Conservation (phyloP, 805 yeast genomes). For the Lipomyces chichibuensis region DNA sequence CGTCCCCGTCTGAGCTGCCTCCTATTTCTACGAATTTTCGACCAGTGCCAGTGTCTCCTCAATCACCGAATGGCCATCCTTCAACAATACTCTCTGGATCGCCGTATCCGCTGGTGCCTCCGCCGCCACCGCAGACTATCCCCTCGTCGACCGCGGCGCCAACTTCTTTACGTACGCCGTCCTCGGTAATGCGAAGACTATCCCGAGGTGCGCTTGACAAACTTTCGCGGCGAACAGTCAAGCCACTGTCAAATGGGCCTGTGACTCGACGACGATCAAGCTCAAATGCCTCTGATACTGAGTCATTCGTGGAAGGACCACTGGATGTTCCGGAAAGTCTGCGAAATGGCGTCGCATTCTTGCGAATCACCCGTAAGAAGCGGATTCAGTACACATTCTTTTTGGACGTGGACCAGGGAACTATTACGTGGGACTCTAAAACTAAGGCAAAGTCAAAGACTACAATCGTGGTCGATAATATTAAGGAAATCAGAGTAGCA, state of each 20-base stretch:
- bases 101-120: background rate
- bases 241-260: conserved; percentile 11
- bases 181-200: conserved; percentile 31
- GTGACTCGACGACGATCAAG: conserved; percentile 16
- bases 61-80: background rate
- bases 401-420: conserved; percentile 59
- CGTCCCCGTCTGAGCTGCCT: background rate
- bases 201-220: conserved; percentile 35
- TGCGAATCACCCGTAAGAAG: conserved; percentile 72
- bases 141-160: conserved; percentile 14
- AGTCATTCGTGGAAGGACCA: conserved; percentile 30
- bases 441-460: conserved; percentile 36
- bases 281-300: conserved; percentile 24
- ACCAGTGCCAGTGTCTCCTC: background rate
- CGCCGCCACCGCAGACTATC: background rate
- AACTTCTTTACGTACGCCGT: conserved; percentile 15
- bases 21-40: background rate
- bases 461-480: conserved; percentile 58
- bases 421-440: conserved; percentile 61
- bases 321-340: conserved; percentile 54
- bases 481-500: conserved; percentile 63
- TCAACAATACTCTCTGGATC: background rate
- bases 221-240: conserved; percentile 17
- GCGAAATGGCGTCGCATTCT: conserved; percentile 61
- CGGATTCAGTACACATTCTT: conserved; percentile 60